These are phyloP conservation scores for Elymus sibiricus DNA, from an alignment of 176 grass and related monocot species.

Conservation along the genomic window DNA sequence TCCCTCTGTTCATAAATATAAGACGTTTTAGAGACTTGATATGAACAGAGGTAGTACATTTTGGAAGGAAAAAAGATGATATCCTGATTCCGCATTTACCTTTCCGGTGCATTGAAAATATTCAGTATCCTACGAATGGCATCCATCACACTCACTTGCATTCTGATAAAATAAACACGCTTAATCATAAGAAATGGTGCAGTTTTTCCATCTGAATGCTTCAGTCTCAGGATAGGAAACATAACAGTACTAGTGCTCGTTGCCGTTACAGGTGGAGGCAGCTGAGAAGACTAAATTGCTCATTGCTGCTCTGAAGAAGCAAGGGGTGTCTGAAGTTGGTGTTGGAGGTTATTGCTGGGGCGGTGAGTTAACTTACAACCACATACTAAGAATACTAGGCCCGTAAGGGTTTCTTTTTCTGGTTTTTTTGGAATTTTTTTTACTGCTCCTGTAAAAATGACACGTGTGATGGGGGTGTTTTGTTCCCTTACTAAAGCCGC, in stretches of 20 bases:
- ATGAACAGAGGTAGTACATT: too few relatives aligned
- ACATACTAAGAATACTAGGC: too few relatives aligned
- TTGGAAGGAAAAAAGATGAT: background rate
- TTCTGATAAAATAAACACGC: background rate
- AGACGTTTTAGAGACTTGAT: too few relatives aligned
- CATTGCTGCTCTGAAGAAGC: slow-evolving; percentile 51
- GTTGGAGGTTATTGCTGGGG: slow-evolving; percentile 76
- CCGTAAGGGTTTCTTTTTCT: too few relatives aligned
- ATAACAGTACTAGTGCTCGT: background rate
- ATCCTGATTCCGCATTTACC: background rate
- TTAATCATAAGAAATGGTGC: background rate
- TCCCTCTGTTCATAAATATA: too few relatives aligned
- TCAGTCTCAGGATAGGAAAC: background rate
- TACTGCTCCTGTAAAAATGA: too few relatives aligned
- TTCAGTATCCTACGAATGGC: background rate
- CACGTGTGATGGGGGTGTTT: too few relatives aligned
- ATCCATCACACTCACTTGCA: background rate
- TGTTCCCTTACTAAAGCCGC: too few relatives aligned
- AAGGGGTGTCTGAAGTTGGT: slow-evolving; percentile 38
- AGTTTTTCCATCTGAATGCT: background rate
- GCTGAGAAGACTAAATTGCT: slow-evolving; percentile 44
- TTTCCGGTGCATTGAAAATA: background rate
- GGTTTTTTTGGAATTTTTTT: too few relatives aligned
- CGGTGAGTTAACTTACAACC: slow-evolving; percentile 29
- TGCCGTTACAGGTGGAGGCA: background rate